phyloP scores from a whole-genome alignment of 208 protist genomes.

The Wallacemonas sp. region DNA sequence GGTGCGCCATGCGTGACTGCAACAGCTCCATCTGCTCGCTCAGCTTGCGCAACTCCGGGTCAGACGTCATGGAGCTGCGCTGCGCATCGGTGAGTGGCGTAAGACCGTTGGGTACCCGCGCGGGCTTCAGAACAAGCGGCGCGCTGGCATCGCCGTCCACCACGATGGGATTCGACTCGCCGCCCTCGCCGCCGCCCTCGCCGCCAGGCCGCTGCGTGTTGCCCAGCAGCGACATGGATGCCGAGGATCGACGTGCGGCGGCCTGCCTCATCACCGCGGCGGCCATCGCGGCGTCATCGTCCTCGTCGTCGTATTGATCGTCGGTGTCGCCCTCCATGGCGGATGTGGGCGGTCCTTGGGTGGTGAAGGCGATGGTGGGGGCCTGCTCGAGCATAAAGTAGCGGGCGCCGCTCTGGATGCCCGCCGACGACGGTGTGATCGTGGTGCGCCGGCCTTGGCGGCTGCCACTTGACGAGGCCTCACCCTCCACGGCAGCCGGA shows the following conservation, averaged over 20 bases:
- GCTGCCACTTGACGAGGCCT: background rate
- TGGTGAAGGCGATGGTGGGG: background rate
- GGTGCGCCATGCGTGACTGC: constrained; percentile 41
- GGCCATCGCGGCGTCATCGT: constrained; percentile 6
- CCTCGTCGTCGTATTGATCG: background rate
- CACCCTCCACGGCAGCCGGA: background rate
- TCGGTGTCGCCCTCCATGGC: background rate
- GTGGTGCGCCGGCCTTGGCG: constrained; percentile 6
- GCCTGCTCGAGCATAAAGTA: background rate
- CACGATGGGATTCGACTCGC: too few relatives aligned
- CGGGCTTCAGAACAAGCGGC: background rate
- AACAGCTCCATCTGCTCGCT: constrained; percentile 36
- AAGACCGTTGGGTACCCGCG: background rate
- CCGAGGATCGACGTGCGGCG: background rate
- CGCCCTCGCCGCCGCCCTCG: background rate
- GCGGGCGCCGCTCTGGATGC: constrained; percentile 11
- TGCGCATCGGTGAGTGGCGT: background rate
- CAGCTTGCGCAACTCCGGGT: constrained; percentile 38
- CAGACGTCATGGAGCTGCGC: background rate
- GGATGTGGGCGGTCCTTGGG: background rate
- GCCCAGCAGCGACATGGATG: background rate
- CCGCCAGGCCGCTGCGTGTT: background rate
- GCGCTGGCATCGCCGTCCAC: too few relatives aligned
- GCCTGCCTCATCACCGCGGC: background rate
- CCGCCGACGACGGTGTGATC: background rate